Evolutionary conservation across 2,329 filamentous ascomycete species (phyloP).

Genomic region (Incumbomyces lentus): DNA sequence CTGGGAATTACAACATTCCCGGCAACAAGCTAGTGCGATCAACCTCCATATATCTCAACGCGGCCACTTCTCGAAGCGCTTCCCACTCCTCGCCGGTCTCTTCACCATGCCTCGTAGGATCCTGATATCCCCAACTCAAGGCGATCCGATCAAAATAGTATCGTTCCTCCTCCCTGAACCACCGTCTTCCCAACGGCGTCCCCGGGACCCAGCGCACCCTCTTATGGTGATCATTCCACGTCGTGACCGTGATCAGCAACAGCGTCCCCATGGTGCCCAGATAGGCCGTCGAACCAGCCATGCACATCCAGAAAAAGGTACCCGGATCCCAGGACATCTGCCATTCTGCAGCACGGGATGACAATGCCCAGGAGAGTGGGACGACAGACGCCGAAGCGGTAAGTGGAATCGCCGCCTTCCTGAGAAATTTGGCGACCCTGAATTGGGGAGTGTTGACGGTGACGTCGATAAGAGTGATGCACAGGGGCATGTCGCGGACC

Average conservation of each 20-base stretch:
- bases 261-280: slow-evolving; percentile 69
- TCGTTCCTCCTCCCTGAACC: slow-evolving; percentile 82
- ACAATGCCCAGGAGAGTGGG: slow-evolving; percentile 53
- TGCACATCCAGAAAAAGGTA: slow-evolving; percentile 66
- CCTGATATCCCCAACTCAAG: slow-evolving; percentile 82
- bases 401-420: slow-evolving; percentile 31
- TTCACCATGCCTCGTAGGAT: slow-evolving; percentile 68
- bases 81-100: slow-evolving; percentile 91
- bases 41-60: slow-evolving; percentile 76
- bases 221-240: slow-evolving; percentile 88
- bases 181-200: slow-evolving; percentile 67
- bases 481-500: slow-evolving; percentile 64
- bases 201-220: slow-evolving; percentile 84
- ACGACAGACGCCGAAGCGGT: slow-evolving; percentile 29
- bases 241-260: slow-evolving; percentile 73
- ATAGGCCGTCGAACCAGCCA: slow-evolving; percentile 74
- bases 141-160: slow-evolving; percentile 78
- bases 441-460: slow-evolving; percentile 36
- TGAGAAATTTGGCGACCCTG: slow-evolving; percentile 33
- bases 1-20: slow-evolving; percentile 59
- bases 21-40: slow-evolving; percentile 86
- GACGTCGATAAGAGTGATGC: slow-evolving; percentile 66
- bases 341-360: slow-evolving; percentile 38
- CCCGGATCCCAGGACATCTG: slow-evolving; percentile 68
- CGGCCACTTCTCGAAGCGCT: slow-evolving; percentile 68